Evolutionary conservation across 805 yeast genomes (phyloP).

Genomic region (Saccharomycopsis selenospora): DNA sequence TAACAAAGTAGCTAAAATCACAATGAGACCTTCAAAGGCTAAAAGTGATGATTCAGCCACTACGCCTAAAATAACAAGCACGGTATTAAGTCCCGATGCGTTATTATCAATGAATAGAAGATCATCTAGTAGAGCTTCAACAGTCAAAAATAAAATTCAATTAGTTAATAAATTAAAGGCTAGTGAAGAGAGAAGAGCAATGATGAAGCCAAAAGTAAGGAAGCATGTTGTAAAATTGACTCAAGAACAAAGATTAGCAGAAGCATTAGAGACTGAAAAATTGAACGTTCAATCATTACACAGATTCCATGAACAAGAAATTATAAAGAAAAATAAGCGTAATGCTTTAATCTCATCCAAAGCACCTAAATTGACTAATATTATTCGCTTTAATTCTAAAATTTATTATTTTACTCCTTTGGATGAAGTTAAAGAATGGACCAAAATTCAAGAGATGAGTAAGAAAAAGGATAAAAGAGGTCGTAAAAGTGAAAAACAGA

Average conservation of each 20-base stretch:
- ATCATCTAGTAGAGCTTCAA: constrained; percentile 70
- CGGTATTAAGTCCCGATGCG: constrained; percentile 35
- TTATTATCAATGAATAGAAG: constrained; percentile 51
- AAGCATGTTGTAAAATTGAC: constrained; percentile 36
- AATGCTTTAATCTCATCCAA: constrained; percentile 62
- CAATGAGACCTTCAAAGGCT: constrained; percentile 20
- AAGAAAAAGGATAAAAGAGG: constrained; percentile 41
- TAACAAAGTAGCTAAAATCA: constrained; percentile 31
- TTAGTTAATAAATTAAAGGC: constrained; percentile 68
- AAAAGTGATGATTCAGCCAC: constrained; percentile 23
- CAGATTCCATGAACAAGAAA: constrained; percentile 76
- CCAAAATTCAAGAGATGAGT: constrained; percentile 33
- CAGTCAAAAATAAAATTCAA: constrained; percentile 69
- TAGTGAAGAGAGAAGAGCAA: constrained; percentile 53
- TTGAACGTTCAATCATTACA: constrained; percentile 67
- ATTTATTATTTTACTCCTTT: constrained; percentile 52
- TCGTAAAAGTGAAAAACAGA: constrained; percentile 37
- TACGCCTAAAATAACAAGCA: constrained; percentile 23
- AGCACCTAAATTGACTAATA: constrained; percentile 52
- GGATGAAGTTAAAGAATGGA: constrained; percentile 50
- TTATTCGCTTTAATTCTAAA: constrained; percentile 44
- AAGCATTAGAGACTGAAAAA: constrained; percentile 81
- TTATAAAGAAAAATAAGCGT: constrained; percentile 69
- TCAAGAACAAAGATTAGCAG: constrained; percentile 66
- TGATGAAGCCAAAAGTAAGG: constrained; percentile 30